Percentiles rank a stretch among this genome's conserved stretches.
phyloP scores from a whole-genome alignment of 2,329 filamentous ascomycete genomes.

The Rosellinia necatrix region DNA sequence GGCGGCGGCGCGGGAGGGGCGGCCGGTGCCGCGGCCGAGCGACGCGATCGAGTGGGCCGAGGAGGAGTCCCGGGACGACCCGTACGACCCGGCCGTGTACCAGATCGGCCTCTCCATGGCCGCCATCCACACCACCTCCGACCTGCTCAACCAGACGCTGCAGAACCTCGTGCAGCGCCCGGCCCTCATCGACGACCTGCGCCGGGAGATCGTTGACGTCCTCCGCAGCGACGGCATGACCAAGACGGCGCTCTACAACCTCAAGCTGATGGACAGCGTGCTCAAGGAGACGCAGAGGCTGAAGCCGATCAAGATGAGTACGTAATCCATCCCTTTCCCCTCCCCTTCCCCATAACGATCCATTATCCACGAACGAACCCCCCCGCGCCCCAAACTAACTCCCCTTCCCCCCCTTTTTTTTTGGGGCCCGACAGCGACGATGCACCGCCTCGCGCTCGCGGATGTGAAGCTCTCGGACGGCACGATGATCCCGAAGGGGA shows the following conservation, averaged over 20 bases:
- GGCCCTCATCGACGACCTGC: slow-evolving; percentile 47
- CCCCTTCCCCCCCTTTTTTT: no score
- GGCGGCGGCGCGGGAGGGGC: slow-evolving; percentile 25
- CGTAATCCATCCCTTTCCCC: no score
- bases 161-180: slow-evolving; percentile 48
- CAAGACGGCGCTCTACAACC: slow-evolving; percentile 35
- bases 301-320: slow-evolving; percentile 35
- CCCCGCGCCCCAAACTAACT: no score
- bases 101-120: slow-evolving; percentile 41
- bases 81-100: slow-evolving; percentile 37
- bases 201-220: slow-evolving; percentile 46
- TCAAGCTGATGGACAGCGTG: slow-evolving; percentile 44
- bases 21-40: slow-evolving; percentile 29
- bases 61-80: slow-evolving; percentile 37
- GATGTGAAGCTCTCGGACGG: slow-evolving; percentile 31
- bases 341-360: no score
- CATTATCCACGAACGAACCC: no score
- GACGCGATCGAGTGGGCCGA: slow-evolving; percentile 48
- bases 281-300: slow-evolving; percentile 44
- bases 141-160: slow-evolving; percentile 42
- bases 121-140: slow-evolving; percentile 46
- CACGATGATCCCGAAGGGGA: slow-evolving; percentile 29
- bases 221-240: slow-evolving; percentile 28
- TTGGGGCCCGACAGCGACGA: slow-evolving; percentile 31
- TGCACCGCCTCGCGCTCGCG: slow-evolving; percentile 29